These are phyloP conservation scores for Paragyromitra xinjiangensis DNA, from an alignment of 495 filamentous ascomycete species.

Conservation along the genomic window DNA sequence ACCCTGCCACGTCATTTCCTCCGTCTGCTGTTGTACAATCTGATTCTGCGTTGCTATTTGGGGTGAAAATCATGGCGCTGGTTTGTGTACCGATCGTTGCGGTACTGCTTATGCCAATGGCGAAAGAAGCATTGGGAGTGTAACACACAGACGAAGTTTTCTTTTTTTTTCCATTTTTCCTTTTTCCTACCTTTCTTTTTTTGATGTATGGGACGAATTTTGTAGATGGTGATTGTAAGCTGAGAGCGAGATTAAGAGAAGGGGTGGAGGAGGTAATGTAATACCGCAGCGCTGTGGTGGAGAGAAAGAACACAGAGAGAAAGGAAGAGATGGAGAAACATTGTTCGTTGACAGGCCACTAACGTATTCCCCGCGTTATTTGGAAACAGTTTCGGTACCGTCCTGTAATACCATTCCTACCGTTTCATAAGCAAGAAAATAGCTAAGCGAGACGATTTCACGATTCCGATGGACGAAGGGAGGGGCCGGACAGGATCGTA, in stretches of 20 bases:
- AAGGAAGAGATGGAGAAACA: constrained; percentile 23
- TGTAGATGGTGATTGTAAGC: not conserved
- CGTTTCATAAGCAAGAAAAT: constrained; percentile 35
- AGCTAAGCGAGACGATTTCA: constrained; percentile 30
- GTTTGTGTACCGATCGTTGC: constrained; percentile 36
- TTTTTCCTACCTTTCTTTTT: not conserved
- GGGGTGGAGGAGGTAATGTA: constrained; percentile 19
- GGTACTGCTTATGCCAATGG: constrained; percentile 24
- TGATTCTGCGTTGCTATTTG: constrained; percentile 37
- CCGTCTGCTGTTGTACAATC: constrained; percentile 33
- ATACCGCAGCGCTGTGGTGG: constrained; percentile 12
- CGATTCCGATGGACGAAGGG: constrained; percentile 37
- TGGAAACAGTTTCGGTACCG: constrained; percentile 52
- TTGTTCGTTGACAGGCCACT: constrained; percentile 37
- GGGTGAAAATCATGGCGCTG: constrained; percentile 32
- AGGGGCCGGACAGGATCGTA: not conserved
- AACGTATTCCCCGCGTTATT: constrained; percentile 25
- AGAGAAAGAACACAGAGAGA: not conserved
- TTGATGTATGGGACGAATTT: not conserved
- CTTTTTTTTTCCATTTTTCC: not conserved
- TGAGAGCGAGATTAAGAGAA: not conserved
- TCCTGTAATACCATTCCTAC: constrained; percentile 44
- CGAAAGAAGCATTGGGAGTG: constrained; percentile 26
- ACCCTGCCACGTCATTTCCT: constrained; percentile 27
- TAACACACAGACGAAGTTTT: constrained; percentile 3